Base-by-base conservation (phyloP, 495 filamentous ascomycete genomes). In the Tuber umbilicatum region DNA sequence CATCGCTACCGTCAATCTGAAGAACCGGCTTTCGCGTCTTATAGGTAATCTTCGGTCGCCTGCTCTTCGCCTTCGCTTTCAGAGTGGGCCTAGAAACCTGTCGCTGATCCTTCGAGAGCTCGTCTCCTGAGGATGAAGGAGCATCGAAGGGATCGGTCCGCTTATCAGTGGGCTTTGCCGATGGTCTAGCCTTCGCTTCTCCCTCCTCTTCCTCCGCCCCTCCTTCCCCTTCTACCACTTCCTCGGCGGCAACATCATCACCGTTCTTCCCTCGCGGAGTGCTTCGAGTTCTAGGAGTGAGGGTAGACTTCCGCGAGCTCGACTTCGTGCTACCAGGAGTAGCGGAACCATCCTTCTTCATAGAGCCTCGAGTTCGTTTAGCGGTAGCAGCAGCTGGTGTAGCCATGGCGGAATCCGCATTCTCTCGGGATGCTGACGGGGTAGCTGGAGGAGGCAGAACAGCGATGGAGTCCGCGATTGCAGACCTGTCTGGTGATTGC, bases 11-110 rank as follows among this genome's bases (percentile, higher is more conserved):
- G 6, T 60, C 70, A 3, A 31, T 37, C 39, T 35, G 37, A 40
- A 70, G 64, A 38, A 39, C 72, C 23, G 67, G 27, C 73, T 55
- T 76, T 74, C 77, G 75, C 14, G 77, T 78, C 64, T 78, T 78
- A 37, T 78, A 78, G 38, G 77, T 78, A 31, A 78, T 78, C 2
- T 71, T 68, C 0, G 77, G 77, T 55, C 78, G 77, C 14, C 75
- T 71, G 43, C 75, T 72, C 39, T 75, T 73, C 14, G 77, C 71
- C 5, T 75, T 78, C 19, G 72, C 69, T 23, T 78, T 78, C 17
- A 60, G 40, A 21, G 73, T 71, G 69, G 71, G 75, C 70, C 69
- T 40, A 9, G 75, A 19, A 10, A 43, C 67, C 27, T 64, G 55
- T 17, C 2, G 55, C 12, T 35, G 55, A 31, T 64, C 55, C 27